Evolutionary conservation across 2,329 filamentous ascomycete genomes (phyloP).

Genomic region (Hirsutella minnesotensis): DNA sequence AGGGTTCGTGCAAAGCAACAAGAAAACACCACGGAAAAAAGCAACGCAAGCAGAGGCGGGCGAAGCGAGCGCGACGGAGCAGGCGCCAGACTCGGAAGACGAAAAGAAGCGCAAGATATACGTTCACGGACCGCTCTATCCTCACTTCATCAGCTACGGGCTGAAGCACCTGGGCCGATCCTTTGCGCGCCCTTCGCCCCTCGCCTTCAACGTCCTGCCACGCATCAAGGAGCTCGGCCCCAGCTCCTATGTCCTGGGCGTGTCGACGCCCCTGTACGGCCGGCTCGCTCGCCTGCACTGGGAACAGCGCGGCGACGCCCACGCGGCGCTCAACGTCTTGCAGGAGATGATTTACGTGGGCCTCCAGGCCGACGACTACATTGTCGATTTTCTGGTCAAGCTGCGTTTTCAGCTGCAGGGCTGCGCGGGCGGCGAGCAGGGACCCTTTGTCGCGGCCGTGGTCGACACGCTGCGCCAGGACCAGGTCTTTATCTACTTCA

Average conservation of each 20-base stretch:
- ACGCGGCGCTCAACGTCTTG: conserved; percentile 41
- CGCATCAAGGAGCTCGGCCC: conserved; percentile 56
- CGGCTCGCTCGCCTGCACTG: conserved; percentile 51
- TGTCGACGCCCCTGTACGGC: conserved; percentile 59
- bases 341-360: conserved; percentile 56
- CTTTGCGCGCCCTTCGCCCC: conserved; percentile 46
- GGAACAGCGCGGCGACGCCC: conserved; percentile 45
- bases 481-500: conserved; percentile 9
- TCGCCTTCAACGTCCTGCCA: conserved; percentile 51
- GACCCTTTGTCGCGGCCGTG: conserved; percentile 25
- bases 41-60: not conserved
- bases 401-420: conserved; percentile 21
- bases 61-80: not conserved
- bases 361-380: conserved; percentile 38
- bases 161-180: conserved; percentile 43
- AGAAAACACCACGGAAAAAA: not conserved
- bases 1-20: conserved; percentile 25
- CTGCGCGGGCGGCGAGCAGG: conserved; percentile 24
- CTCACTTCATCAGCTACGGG: conserved; percentile 45
- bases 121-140: conserved; percentile 52
- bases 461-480: conserved; percentile 24
- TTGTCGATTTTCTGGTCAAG: conserved; percentile 13
- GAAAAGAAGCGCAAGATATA: conserved; percentile 32
- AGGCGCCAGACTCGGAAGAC: not conserved
- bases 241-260: conserved; percentile 59